Evolutionary conservation across 2,329 filamentous ascomycete species (phyloP).

Genomic region (Rhytidhysteron rufulum): DNA sequence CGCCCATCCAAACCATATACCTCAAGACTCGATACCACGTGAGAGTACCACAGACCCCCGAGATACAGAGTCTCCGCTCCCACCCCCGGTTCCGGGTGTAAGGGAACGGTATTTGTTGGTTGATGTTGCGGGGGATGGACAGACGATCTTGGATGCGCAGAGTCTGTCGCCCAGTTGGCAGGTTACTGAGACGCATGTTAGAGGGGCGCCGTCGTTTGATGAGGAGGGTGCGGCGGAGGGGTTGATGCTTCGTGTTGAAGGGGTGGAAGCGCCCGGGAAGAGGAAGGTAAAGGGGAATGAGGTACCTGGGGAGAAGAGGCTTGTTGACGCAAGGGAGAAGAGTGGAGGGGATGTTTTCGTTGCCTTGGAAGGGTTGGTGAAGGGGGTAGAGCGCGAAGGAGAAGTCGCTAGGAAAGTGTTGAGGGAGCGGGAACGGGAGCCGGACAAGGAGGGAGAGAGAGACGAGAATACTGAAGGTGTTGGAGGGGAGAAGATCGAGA

Average conservation of each 20-base stretch:
- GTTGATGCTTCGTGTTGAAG: conserved; percentile 62
- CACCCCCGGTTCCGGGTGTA: conserved; percentile 43
- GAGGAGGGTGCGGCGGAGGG: conserved; percentile 41
- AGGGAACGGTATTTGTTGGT: conserved; percentile 56
- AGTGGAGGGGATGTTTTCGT: conserved; percentile 31
- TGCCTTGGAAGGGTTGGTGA: conserved; percentile 34
- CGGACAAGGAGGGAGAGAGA: conserved; percentile 8
- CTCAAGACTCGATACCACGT: conserved; percentile 7
- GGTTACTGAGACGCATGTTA: conserved; percentile 52
- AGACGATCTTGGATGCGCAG: conserved; percentile 62
- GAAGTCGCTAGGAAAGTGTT: conserved; percentile 28
- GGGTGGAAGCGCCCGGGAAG: conserved; percentile 37
- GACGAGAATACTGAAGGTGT: conserved; percentile 5
- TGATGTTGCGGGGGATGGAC: conserved; percentile 47
- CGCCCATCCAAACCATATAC: conserved; percentile 12
- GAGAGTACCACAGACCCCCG: conserved; percentile 13
- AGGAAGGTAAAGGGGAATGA: conserved; percentile 28
- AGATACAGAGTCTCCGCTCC: conserved; percentile 39
- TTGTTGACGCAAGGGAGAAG: conserved; percentile 26
- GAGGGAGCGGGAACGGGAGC: conserved; percentile 8
- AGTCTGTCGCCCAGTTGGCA: conserved; percentile 75
- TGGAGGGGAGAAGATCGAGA: background rate
- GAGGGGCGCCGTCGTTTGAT: conserved; percentile 61
- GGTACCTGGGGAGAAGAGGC: conserved; percentile 20
- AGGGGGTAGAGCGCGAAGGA: conserved; percentile 32